Conservation (phyloP, 2,329 filamentous ascomycete species). For the Neodidymelliopsis sp. region DNA sequence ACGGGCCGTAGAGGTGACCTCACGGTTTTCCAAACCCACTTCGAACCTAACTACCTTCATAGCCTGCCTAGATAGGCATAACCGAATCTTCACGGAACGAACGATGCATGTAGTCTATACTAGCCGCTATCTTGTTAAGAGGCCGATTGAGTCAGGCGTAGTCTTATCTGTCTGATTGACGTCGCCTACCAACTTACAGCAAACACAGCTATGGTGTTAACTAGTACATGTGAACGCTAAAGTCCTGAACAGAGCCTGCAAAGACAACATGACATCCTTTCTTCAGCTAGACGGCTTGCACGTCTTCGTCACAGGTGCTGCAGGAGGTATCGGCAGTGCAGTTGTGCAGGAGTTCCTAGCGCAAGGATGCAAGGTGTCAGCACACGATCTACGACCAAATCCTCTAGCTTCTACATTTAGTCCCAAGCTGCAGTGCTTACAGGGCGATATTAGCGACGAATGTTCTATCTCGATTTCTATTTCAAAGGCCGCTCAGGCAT, state of each 20-base stretch:
- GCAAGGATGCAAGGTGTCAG: conserved; percentile 63
- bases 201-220: too few species aligned
- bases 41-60: too few species aligned
- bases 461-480: conserved; percentile 54
- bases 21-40: too few species aligned
- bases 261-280: conserved; percentile 49
- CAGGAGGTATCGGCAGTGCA: conserved; percentile 59
- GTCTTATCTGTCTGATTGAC: conserved; percentile 4
- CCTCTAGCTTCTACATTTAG: conserved; percentile 36
- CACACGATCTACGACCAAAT: conserved; percentile 56
- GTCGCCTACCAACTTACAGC: conserved; percentile 3
- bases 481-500: conserved; percentile 51
- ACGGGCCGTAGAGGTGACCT: neutral
- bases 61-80: neutral
- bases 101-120: neutral
- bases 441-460: conserved; percentile 60
- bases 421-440: conserved; percentile 51
- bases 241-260: neutral
- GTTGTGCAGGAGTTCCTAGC: conserved; percentile 62
- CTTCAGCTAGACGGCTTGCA: conserved; percentile 58
- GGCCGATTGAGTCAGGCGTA: neutral
- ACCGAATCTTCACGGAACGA: neutral
- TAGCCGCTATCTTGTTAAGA: neutral
- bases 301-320: conserved; percentile 63
- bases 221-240: too few species aligned